Evolutionary conservation across 371 early-diverging fungal species (phyloP).

Genomic region (Mucor plumbeus): DNA sequence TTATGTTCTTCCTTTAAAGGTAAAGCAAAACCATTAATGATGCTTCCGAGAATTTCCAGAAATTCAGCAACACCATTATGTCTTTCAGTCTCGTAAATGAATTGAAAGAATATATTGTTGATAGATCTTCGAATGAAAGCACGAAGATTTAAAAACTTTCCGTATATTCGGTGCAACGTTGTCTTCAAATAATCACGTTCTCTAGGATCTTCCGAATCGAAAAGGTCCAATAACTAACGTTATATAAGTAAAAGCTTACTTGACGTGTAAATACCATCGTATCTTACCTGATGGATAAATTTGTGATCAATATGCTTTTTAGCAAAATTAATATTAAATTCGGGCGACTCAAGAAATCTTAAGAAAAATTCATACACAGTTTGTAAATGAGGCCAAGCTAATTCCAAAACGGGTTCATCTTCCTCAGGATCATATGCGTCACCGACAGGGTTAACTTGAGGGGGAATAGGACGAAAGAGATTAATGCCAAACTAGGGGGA

Average conservation of each 20-base stretch:
- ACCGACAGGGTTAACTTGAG: constrained; percentile 92
- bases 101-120: constrained; percentile 95
- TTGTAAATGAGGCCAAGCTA: constrained; percentile 95
- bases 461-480: constrained; percentile 92
- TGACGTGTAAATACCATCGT: no score
- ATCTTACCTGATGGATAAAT: constrained; percentile 81
- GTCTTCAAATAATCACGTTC: constrained; percentile 96
- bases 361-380: constrained; percentile 95
- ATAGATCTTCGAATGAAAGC: constrained; percentile 96
- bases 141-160: constrained; percentile 92
- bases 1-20: constrained; percentile 97
- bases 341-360: constrained; percentile 91
- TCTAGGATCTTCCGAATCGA: constrained; percentile 95
- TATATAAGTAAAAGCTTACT: no score
- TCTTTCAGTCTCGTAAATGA: constrained; percentile 92
- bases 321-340: constrained; percentile 93
- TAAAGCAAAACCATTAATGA: constrained; percentile 96
- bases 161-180: constrained; percentile 95
- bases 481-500: constrained; percentile 81
- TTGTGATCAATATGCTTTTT: constrained; percentile 93
- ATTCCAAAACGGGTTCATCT: constrained; percentile 93
- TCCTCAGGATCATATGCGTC: constrained; percentile 97
- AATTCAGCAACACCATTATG: constrained; percentile 97
- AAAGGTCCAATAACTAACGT: constrained; percentile 82
- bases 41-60: constrained; percentile 94